phyloP scores from a whole-genome alignment of 345 rosid genomes.

The Trapa incisa region DNA sequence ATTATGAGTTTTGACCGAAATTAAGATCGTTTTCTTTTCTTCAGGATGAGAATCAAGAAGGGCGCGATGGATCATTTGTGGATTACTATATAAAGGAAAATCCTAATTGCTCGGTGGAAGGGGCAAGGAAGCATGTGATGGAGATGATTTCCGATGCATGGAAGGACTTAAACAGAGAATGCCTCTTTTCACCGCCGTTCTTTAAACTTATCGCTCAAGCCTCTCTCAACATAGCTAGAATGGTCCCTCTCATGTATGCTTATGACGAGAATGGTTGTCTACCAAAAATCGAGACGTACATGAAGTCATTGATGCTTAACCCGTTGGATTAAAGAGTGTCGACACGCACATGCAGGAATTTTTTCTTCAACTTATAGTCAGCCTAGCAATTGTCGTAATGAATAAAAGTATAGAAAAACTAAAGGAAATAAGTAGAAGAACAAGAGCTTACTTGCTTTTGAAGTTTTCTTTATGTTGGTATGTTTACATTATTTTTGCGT shows the following conservation, averaged over 20 bases:
- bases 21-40: too few relatives aligned
- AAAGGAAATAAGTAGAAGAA: too few relatives aligned
- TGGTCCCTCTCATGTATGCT: slow-evolving; percentile 44
- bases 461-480: too few relatives aligned
- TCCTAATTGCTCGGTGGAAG: slow-evolving; percentile 13
- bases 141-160: slow-evolving; percentile 36
- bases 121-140: slow-evolving; percentile 21
- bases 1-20: too few relatives aligned
- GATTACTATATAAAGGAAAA: background rate
- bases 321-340: too few relatives aligned
- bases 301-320: slow-evolving; percentile 17
- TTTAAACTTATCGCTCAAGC: slow-evolving; percentile 21
- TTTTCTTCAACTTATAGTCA: too few relatives aligned
- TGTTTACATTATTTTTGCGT: too few relatives aligned
- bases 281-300: slow-evolving; percentile 24
- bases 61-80: background rate
- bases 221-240: slow-evolving; percentile 39
- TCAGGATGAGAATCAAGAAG: slow-evolving; percentile 15
- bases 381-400: too few relatives aligned
- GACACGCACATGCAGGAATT: too few relatives aligned
- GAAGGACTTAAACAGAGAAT: slow-evolving; percentile 44
- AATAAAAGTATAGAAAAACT: too few relatives aligned
- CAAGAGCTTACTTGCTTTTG: too few relatives aligned
- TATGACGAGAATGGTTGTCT: slow-evolving; percentile 30
- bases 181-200: slow-evolving; percentile 20